Conservation (phyloP, 495 filamentous ascomycete genomes). For the Pseudotulostoma volvatum region DNA sequence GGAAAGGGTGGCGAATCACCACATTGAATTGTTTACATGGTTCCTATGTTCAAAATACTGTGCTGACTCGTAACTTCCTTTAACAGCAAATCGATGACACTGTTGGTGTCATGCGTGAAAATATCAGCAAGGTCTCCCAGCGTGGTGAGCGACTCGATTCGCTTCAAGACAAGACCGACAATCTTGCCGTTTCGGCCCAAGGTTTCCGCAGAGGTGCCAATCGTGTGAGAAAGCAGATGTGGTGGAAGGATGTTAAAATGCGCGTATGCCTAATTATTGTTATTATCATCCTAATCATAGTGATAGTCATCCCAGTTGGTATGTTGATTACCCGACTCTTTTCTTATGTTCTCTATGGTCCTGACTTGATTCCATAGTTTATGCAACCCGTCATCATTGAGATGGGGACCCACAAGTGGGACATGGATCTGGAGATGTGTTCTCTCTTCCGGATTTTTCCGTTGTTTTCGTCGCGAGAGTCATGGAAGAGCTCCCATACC, state of each 20-base stretch:
- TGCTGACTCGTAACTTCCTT: conserved; percentile 12
- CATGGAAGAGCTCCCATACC: background rate
- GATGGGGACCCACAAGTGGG: too few relatives aligned
- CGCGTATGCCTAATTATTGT: conserved; percentile 83
- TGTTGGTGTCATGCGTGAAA: conserved; percentile 81
- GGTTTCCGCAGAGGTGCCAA: conserved; percentile 93
- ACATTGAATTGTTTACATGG: too few relatives aligned
- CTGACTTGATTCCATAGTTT: conserved; percentile 15
- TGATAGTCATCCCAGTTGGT: conserved; percentile 88
- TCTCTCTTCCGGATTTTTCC: conserved; percentile 18
- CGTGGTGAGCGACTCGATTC: conserved; percentile 81
- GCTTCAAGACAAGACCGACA: conserved; percentile 91
- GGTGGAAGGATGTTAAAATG: conserved; percentile 99
- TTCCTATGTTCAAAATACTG: too few relatives aligned
- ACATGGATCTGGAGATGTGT: conserved; percentile 14
- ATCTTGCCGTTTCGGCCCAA: conserved; percentile 75
- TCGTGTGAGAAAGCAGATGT: conserved; percentile 87
- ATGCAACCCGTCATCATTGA: conserved; percentile 18
- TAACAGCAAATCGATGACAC: conserved; percentile 90
- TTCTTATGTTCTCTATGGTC: conserved; percentile 2
- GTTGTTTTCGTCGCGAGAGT: conserved; percentile 7
- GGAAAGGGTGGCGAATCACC: too few relatives aligned
- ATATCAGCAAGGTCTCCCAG: conserved; percentile 82
- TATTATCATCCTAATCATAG: conserved; percentile 70
- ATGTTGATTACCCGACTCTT: conserved; percentile 11